Evolutionary conservation across 176 grass and related monocot genomes (phyloP).

Genomic region (Eleusine indica): DNA sequence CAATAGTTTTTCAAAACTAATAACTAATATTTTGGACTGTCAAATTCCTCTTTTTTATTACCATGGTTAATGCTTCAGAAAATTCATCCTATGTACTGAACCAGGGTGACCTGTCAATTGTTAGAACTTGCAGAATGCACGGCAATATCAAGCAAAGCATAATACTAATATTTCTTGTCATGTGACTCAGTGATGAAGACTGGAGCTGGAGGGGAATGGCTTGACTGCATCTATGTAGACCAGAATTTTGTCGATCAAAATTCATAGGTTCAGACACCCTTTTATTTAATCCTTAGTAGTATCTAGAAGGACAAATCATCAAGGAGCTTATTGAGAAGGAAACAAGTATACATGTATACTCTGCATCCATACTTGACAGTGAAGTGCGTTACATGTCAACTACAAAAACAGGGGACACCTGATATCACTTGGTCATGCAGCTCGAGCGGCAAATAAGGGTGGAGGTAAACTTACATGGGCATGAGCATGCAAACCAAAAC

Average conservation of each 20-base stretch:
- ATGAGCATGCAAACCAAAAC: conserved; percentile 26
- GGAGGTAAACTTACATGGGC: conserved; percentile 22
- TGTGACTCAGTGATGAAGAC: conserved; percentile 16
- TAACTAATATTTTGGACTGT: too few species aligned
- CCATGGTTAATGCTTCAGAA: neutral
- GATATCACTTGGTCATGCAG: conserved; percentile 7
- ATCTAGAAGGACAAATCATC: neutral
- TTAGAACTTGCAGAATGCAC: neutral
- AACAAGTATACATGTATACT: neutral
- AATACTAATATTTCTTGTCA: conserved; percentile 22
- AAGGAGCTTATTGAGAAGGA: neutral
- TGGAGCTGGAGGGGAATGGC: conserved; percentile 11
- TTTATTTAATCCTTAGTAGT: neutral
- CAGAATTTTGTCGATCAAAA: conserved; percentile 19
- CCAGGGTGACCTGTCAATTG: neutral
- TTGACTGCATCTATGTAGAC: conserved; percentile 32
- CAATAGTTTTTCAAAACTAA: too few species aligned
- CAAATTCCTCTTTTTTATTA: neutral
- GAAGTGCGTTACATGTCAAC: conserved; percentile 9
- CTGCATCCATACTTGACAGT: neutral
- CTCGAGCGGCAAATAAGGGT: neutral
- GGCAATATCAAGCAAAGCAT: conserved; percentile 10
- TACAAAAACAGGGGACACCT: neutral
- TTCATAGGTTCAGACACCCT: neutral
- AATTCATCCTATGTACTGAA: neutral